Percentiles rank a stretch among this genome's conserved stretches.
phyloP scores from a whole-genome alignment of 2,329 filamentous ascomycete species.

The Claviceps citrina region DNA sequence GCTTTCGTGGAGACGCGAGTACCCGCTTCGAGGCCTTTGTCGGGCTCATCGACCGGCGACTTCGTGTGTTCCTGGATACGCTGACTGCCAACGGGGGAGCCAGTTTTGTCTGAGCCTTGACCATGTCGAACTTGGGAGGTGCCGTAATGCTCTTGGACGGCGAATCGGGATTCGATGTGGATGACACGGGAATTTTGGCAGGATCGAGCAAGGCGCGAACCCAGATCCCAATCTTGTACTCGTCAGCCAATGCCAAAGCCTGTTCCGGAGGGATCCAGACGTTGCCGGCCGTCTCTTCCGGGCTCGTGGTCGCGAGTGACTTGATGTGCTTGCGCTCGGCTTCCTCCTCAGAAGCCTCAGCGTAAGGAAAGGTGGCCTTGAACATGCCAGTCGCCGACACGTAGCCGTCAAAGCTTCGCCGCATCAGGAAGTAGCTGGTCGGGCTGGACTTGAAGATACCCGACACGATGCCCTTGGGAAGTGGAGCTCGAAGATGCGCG shows the following conservation, averaged over 20 bases:
- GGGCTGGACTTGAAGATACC: conserved; percentile 86
- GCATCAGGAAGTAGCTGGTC: conserved; percentile 93
- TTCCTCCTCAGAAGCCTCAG: conserved; percentile 56
- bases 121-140: conserved; percentile 62
- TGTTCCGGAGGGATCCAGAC: conserved; percentile 80
- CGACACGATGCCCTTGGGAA: conserved; percentile 80
- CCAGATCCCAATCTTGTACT: conserved; percentile 78
- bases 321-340: conserved; percentile 74
- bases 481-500: conserved; percentile 79
- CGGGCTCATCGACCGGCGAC: conserved; percentile 42
- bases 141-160: conserved; percentile 62
- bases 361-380: conserved; percentile 75
- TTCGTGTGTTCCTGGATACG: conserved; percentile 30
- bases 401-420: conserved; percentile 70
- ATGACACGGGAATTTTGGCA: conserved; percentile 51
- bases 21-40: conserved; percentile 33
- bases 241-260: conserved; percentile 69
- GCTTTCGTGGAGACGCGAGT: conserved; percentile 40
- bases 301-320: conserved; percentile 61
- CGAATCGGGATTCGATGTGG: conserved; percentile 45
- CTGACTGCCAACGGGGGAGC: conserved; percentile 34
- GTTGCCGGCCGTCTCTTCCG: conserved; percentile 88
- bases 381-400: conserved; percentile 85
- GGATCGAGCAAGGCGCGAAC: conserved; percentile 84
- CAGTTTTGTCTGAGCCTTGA: conserved; percentile 27